phyloP scores from a whole-genome alignment of 306 rosid species.

The Citrullus amarus region DNA sequence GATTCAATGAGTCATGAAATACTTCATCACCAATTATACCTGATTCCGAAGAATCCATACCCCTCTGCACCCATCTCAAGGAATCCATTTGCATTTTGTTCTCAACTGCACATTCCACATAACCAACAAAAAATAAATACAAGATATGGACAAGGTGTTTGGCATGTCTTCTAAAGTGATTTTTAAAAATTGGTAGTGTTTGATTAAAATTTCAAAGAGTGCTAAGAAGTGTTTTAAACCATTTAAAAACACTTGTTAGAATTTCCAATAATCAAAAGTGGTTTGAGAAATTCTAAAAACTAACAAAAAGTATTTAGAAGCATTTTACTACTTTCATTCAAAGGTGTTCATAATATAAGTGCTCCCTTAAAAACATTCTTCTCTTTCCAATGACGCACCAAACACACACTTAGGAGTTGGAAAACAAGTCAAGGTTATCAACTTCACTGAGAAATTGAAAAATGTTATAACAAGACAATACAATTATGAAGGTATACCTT shows the following conservation, averaged over 20 bases:
- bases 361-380: neutral
- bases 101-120: slow-evolving; percentile 27
- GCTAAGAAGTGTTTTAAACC: neutral
- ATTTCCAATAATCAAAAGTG: neutral
- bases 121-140: slow-evolving; percentile 5
- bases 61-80: slow-evolving; percentile 9
- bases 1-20: slow-evolving; percentile 5
- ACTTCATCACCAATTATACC: slow-evolving; percentile 11
- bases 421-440: neutral
- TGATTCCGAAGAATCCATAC: slow-evolving; percentile 7
- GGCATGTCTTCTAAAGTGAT: neutral
- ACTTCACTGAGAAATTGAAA: neutral
- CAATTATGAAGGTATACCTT: neutral
- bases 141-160: neutral
- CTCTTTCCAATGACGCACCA: neutral
- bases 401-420: neutral
- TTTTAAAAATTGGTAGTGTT: neutral
- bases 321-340: neutral
- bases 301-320: neutral
- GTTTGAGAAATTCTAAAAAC: neutral
- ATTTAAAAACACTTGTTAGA: neutral
- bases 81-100: slow-evolving; percentile 13
- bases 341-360: neutral
- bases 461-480: neutral
- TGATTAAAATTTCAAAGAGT: neutral